These are phyloP conservation scores for Cystobasidiaceae sp. DNA, from an alignment of 1,284 basidiomycete genomes.

Conservation along the genomic window DNA sequence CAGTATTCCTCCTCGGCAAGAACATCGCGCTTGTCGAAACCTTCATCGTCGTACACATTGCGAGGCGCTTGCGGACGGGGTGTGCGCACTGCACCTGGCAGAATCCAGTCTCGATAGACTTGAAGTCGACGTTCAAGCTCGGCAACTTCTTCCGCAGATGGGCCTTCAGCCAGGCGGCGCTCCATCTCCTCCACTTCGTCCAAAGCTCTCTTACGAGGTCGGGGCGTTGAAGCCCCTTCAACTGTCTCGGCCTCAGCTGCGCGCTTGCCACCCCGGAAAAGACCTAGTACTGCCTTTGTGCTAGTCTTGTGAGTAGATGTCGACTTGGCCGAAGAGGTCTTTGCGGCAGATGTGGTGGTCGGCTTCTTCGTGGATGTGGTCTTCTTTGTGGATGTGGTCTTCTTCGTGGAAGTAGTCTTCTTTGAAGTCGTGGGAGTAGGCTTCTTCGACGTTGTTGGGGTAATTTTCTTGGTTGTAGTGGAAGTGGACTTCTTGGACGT, in stretches of 20 bases:
- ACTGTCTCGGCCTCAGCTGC: background rate
- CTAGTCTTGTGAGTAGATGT: background rate
- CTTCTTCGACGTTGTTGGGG: background rate
- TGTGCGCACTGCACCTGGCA: conserved; percentile 14
- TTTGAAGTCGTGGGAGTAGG: background rate
- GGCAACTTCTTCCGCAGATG: background rate
- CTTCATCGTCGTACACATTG: background rate
- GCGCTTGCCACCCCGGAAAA: background rate
- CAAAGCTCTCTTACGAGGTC: background rate
- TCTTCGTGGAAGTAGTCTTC: background rate
- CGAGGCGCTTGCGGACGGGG: conserved; percentile 13
- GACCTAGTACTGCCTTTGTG: background rate
- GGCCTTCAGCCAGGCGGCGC: background rate
- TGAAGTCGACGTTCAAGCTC: background rate
- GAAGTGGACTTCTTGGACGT: background rate
- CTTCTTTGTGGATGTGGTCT: background rate
- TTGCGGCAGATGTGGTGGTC: background rate
- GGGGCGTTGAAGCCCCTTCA: background rate
- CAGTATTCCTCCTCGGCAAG: conserved; percentile 23
- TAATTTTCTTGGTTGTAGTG: background rate
- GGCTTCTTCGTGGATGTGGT: background rate
- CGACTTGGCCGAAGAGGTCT: background rate
- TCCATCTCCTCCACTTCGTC: conserved; percentile 17
- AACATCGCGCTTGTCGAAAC: conserved; percentile 21
- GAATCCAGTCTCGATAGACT: conserved; percentile 15